Evolutionary conservation across 1,139 yeast species (phyloP), one percentile per base, ranked within the genome.

Genomic region (Torulaspora pretoriensis): DNA sequence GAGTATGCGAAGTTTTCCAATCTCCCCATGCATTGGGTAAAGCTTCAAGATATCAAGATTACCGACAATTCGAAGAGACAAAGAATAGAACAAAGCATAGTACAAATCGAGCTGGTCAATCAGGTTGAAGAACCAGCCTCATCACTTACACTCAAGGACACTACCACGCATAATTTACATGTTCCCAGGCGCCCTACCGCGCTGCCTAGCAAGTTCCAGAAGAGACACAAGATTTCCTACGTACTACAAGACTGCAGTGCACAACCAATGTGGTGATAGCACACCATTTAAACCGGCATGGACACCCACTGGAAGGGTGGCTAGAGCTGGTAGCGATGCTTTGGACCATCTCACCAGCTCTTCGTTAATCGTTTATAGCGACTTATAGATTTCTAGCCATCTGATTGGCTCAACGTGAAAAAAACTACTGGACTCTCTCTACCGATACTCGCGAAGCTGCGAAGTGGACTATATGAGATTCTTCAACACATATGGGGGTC

Each of bases 1-100:
- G 83, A 81, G 22, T 71, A 64, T 49, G 56, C 55, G 9, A 71
- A 71, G 50, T 81, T 81, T 52, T 60, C 68, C 46, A 65, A 69
- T 29, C 64, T 81, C 55, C 67, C 74, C n/a, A 57, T 80, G 26
- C 65, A 67, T 40, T 82, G 84, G 75, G 57, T 82, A 3, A 65
- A 64, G 17, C 68, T 68, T 40, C 71, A 72, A 12, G 69, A 64
- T 4, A 67, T 55, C 5, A 23, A 35, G 4, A 40, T 54, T 12
- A 35, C 42, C 3, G 48, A 52, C 30, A 26, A 34, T 2, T 25
- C 29, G 7, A 22, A 37, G 24, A 38, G 35, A 30, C 17, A 35
- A 16, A 36, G 22, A 9, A 23, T 52, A 7, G 44, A 47, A 25
- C 27, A 38, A 3, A 48, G 45, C 13, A 53, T 57, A 56, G 39